A percentile compares a stretch with the other conserved stretches of the same genome.
phyloP scores from a whole-genome alignment of 2,329 filamentous ascomycete genomes.

The Chaetomium olivaceum region DNA sequence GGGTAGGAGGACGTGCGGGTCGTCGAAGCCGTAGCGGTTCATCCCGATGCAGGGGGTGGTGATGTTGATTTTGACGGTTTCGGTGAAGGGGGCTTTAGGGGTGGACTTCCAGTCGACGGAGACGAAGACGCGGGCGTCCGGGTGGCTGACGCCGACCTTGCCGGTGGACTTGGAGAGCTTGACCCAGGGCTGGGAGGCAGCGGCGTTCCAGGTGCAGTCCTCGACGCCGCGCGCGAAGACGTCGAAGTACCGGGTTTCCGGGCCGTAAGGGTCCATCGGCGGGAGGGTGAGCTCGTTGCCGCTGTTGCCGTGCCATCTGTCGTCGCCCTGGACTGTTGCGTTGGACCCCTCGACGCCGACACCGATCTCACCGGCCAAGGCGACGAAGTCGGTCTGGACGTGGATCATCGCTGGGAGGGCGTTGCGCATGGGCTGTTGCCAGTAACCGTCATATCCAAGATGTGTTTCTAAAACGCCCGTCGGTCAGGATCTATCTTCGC shows the following conservation, averaged over 20 bases:
- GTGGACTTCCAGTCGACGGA: slow-evolving; percentile 56
- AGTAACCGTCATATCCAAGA: slow-evolving; percentile 55
- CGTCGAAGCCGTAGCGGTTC: slow-evolving; percentile 44
- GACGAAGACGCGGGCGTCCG: slow-evolving; percentile 55
- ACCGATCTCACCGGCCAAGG: slow-evolving; percentile 63
- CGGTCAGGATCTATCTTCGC: not conserved
- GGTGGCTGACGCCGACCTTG: slow-evolving; percentile 49
- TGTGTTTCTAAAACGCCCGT: slow-evolving; percentile 51
- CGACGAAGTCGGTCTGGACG: slow-evolving; percentile 58
- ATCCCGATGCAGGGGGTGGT: slow-evolving; percentile 48
- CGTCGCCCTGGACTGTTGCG: slow-evolving; percentile 67
- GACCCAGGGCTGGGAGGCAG: slow-evolving; percentile 52
- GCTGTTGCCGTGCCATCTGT: slow-evolving; percentile 59
- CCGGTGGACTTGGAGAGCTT: slow-evolving; percentile 53
- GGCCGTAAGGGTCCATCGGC: slow-evolving; percentile 60
- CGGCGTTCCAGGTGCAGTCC: slow-evolving; percentile 55
- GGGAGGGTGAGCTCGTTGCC: slow-evolving; percentile 56
- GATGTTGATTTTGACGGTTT: slow-evolving; percentile 54
- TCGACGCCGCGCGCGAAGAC: slow-evolving; percentile 60
- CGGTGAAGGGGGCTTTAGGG: slow-evolving; percentile 40
- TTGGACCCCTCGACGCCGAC: slow-evolving; percentile 66
- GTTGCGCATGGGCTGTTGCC: slow-evolving; percentile 75
- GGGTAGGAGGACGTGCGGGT: slow-evolving; percentile 55
- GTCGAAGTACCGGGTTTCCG: slow-evolving; percentile 60
- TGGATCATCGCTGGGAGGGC: slow-evolving; percentile 61